Percentiles rank a stretch among this genome's conserved stretches.
Evolutionary conservation across 2,329 filamentous ascomycete species (phyloP).

Genomic region (Zarea fungicola): DNA sequence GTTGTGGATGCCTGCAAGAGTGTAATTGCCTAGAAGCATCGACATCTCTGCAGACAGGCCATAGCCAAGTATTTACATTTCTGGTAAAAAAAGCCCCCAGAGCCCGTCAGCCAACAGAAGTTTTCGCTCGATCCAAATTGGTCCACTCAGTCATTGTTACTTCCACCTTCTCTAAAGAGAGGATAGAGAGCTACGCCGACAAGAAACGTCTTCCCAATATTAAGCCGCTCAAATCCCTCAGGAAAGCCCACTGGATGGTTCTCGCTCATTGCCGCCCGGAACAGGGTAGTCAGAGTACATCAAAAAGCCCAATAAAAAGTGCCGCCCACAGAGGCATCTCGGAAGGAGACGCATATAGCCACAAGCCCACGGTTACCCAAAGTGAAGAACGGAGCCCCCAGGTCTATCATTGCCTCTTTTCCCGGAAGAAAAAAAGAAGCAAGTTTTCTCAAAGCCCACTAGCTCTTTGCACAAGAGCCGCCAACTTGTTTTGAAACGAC

Average conservation of each 20-base stretch:
- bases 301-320: conserved; percentile 21
- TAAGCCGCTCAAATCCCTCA: conserved; percentile 35
- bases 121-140: conserved; percentile 31
- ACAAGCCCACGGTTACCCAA: conserved; percentile 34
- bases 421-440: conserved; percentile 33
- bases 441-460: conserved; percentile 51
- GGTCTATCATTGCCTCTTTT: conserved; percentile 44
- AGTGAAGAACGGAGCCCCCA: conserved; percentile 44
- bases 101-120: conserved; percentile 29
- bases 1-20: neutral
- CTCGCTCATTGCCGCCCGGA: conserved; percentile 13
- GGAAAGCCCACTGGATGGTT: conserved; percentile 30
- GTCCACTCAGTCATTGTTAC: conserved; percentile 21
- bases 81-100: conserved; percentile 28
- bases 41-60: neutral
- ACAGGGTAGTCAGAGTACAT: conserved; percentile 12
- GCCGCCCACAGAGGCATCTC: conserved; percentile 21
- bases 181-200: conserved; percentile 9
- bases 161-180: neutral
- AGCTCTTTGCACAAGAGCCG: conserved; percentile 29
- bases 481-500: conserved; percentile 45
- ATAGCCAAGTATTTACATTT: conserved; percentile 15
- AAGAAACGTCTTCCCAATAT: conserved; percentile 25
- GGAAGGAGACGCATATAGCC: conserved; percentile 23
- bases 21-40: neutral